A percentile compares a stretch with the other conserved stretches of the same genome.
Evolutionary conservation across 164 flowering plant genomes (phyloP).

Genomic region (Vitis riparia): DNA sequence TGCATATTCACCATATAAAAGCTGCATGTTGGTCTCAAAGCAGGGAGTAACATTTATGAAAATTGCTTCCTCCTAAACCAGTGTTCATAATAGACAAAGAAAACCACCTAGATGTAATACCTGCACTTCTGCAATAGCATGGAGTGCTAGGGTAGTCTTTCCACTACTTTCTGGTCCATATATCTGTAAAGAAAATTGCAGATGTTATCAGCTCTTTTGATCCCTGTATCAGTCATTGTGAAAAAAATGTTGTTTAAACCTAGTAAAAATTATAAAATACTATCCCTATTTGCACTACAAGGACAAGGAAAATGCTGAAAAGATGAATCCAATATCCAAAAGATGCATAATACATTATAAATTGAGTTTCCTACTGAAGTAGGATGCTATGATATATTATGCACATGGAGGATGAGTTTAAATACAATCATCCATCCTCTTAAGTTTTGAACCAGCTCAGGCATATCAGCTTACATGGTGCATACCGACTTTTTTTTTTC

Average conservation of each 20-base stretch:
- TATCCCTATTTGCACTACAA: too few species aligned
- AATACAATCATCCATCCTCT: too few species aligned
- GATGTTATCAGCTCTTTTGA: not conserved
- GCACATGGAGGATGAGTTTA: too few species aligned
- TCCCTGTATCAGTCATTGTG: too few species aligned
- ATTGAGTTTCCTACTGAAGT: not conserved
- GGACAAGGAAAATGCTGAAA: too few species aligned
- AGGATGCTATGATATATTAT: too few species aligned
- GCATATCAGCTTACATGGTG: too few species aligned
- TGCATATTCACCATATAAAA: conserved; percentile 33
- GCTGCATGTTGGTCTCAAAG: conserved; percentile 16
- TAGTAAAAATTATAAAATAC: too few species aligned
- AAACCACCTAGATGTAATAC: conserved; percentile 26
- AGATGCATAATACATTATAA: not conserved
- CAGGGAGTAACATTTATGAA: conserved; percentile 2
- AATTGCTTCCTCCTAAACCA: not conserved
- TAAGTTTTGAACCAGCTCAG: too few species aligned
- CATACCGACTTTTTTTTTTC: too few species aligned
- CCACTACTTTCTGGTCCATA: conserved; percentile 99
- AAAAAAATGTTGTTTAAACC: too few species aligned
- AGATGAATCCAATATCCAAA: not conserved
- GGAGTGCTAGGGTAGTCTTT: conserved; percentile 94
- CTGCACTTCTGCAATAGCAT: conserved; percentile 99
- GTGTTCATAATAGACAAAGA: not conserved
- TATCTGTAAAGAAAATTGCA: conserved; percentile 48